Conservation (phyloP, 257 asterid genomes). For the Lycium ferocissimum region DNA sequence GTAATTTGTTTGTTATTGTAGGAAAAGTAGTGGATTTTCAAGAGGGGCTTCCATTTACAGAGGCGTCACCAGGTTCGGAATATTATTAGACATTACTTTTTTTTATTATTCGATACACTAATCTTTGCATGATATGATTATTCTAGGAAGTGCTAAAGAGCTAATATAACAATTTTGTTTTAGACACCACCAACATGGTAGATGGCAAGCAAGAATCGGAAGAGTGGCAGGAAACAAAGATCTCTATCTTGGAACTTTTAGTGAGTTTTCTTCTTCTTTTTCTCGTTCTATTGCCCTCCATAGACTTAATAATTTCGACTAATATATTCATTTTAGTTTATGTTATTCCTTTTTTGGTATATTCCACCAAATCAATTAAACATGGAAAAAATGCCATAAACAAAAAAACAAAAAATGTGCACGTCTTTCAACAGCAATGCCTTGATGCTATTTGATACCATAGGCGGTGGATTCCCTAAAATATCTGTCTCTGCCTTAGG, state of each 20-base stretch:
- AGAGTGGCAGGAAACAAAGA: slow-evolving; percentile 92
- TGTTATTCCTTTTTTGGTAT: background rate
- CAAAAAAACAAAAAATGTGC: background rate
- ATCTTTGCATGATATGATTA: background rate
- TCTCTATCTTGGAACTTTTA: slow-evolving; percentile 88
- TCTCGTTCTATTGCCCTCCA: background rate
- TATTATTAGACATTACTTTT: background rate
- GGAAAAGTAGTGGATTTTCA: slow-evolving; percentile 93
- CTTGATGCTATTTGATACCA: slow-evolving; percentile 49
- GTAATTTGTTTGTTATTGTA: slow-evolving; percentile 37
- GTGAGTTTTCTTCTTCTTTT: slow-evolving; percentile 47
- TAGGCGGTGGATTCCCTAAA: slow-evolving; percentile 56
- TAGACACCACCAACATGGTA: slow-evolving; percentile 97
- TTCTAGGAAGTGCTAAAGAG: background rate
- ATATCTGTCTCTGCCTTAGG: slow-evolving; percentile 29
- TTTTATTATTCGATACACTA: background rate
- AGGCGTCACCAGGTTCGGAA: slow-evolving; percentile 82
- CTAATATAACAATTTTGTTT: background rate
- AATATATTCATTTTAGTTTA: too few species aligned
- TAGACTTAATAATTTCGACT: background rate
- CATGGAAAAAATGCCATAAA: background rate
- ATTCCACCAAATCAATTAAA: background rate
- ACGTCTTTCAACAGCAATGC: background rate
- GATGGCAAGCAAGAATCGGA: slow-evolving; percentile 95
- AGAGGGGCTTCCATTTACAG: slow-evolving; percentile 92